Evolutionary conservation across 2,329 filamentous ascomycete genomes (phyloP).

Genomic region (Tolypocladium endophyticum): DNA sequence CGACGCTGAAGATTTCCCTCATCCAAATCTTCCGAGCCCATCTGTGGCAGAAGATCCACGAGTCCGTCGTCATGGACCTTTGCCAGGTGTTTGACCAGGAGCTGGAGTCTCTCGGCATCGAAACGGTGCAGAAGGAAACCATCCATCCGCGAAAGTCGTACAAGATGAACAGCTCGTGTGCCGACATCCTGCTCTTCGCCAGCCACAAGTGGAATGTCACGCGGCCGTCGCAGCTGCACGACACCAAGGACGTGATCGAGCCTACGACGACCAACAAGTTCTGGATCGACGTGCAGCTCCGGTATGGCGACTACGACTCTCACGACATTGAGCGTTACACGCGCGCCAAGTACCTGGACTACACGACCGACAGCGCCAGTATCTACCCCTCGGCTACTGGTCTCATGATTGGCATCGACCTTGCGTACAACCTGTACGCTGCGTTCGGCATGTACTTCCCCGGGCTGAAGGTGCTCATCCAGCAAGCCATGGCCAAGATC

Average conservation of each 20-base stretch:
- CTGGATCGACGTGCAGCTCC: slow-evolving; percentile 93
- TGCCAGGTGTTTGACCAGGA: slow-evolving; percentile 98
- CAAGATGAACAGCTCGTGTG: slow-evolving; percentile 99
- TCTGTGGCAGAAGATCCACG: slow-evolving; percentile 99
- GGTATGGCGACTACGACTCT: slow-evolving; percentile 97
- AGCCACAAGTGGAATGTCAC: slow-evolving; percentile 99
- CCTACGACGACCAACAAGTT: slow-evolving; percentile 96
- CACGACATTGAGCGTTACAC: slow-evolving; percentile 98
- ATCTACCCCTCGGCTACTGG: slow-evolving; percentile 96
- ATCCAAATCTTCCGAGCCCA: slow-evolving; percentile 99
- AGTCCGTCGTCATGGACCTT: slow-evolving; percentile 96
- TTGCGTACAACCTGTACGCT: slow-evolving; percentile 97
- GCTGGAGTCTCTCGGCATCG: slow-evolving; percentile 87
- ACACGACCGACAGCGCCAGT: slow-evolving; percentile 97
- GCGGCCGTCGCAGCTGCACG: slow-evolving; percentile 81
- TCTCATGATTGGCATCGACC: slow-evolving; percentile 93
- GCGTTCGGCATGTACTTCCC: slow-evolving; percentile 99
- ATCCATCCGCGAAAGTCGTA: slow-evolving; percentile 99
- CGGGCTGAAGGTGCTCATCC: slow-evolving; percentile 85
- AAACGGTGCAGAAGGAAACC: slow-evolving; percentile 97
- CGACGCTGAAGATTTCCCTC: slow-evolving; percentile 91
- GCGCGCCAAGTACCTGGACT: slow-evolving; percentile 95
- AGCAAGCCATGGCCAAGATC: slow-evolving; percentile 98
- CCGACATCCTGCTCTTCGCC: slow-evolving; percentile 92
- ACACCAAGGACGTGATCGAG: slow-evolving; percentile 93